Conservation (phyloP, 1,284 basidiomycete genomes). For the Leccinum pachyderme region DNA sequence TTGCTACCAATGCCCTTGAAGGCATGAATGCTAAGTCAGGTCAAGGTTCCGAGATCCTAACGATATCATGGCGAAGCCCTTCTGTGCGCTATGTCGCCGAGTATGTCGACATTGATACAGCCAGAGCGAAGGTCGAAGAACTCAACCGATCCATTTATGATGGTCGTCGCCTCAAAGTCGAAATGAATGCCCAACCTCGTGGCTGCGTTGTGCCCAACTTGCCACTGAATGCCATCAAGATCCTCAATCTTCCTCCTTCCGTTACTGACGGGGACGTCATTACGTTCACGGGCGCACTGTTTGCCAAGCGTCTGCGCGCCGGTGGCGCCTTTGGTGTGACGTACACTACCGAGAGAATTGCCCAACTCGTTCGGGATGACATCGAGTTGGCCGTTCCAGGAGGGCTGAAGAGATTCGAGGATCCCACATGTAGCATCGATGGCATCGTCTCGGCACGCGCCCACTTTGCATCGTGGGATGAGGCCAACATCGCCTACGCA, state of each 20-base stretch:
- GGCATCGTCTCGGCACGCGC: too few relatives aligned
- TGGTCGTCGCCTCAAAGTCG: constrained; percentile 21
- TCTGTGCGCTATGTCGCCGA: constrained; percentile 39
- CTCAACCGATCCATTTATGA: constrained; percentile 36
- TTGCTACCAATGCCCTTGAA: constrained; percentile 34
- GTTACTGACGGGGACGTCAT: constrained; percentile 23
- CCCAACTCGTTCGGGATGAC: too few relatives aligned
- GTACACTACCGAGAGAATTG: neutral
- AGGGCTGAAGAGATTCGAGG: too few relatives aligned
- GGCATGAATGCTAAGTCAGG: constrained; percentile 38
- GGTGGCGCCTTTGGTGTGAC: neutral
- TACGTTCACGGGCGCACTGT: constrained; percentile 14
- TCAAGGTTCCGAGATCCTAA: constrained; percentile 36
- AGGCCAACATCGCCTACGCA: too few relatives aligned
- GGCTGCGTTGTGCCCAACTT: constrained; percentile 24
- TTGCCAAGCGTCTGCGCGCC: constrained; percentile 23
- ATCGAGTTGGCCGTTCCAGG: too few relatives aligned
- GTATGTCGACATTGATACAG: constrained; percentile 29
- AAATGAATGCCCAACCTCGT: constrained; percentile 38
- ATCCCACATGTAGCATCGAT: too few relatives aligned
- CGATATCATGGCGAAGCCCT: constrained; percentile 45
- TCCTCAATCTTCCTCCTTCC: constrained; percentile 23
- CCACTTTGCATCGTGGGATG: too few relatives aligned
- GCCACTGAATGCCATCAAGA: constrained; percentile 34
- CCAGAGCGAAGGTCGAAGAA: constrained; percentile 24